phyloP scores from a whole-genome alignment of 306 rosid species.

The Bauhinia variegata region DNA sequence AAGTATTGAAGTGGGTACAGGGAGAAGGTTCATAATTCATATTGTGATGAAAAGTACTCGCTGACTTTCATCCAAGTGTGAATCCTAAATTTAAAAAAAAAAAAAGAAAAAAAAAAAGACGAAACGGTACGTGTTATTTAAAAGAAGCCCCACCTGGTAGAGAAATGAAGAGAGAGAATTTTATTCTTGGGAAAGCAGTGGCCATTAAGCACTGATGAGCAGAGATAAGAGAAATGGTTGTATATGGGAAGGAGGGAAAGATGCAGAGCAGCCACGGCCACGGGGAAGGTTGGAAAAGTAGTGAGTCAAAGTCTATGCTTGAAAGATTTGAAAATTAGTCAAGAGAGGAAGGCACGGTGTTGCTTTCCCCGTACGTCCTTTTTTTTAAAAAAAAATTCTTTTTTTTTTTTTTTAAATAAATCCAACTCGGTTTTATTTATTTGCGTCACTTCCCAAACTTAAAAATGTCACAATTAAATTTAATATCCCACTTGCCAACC shows the following conservation, averaged over 20 bases:
- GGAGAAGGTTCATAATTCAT: neutral
- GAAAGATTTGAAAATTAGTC: slow-evolving; percentile 56
- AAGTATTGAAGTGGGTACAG: slow-evolving; percentile 45
- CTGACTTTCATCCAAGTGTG: slow-evolving; percentile 15
- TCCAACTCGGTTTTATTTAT: slow-evolving; percentile 10
- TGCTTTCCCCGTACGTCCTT: slow-evolving; percentile 24
- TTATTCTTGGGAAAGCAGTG: slow-evolving; percentile 49
- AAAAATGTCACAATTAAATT: too few species aligned
- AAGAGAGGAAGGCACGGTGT: slow-evolving; percentile 61
- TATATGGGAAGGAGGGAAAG: too few species aligned
- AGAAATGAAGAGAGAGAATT: slow-evolving; percentile 13
- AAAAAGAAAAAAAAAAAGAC: neutral
- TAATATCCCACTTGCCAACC: neutral
- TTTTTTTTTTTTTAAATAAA: neutral
- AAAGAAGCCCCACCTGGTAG: slow-evolving; percentile 36
- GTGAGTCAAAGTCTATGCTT: slow-evolving; percentile 68
- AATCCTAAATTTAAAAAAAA: neutral
- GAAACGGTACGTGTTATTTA: neutral
- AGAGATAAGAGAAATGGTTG: slow-evolving; percentile 15
- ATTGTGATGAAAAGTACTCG: slow-evolving; percentile 32
- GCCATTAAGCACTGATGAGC: neutral
- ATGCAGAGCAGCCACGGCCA: too few species aligned
- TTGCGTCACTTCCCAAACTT: neutral
- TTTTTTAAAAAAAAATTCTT: too few species aligned
- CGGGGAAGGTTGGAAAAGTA: slow-evolving; percentile 68